Base-by-base conservation (phyloP, 768 basidiomycete species). In the Guyanaporus albipodus region DNA sequence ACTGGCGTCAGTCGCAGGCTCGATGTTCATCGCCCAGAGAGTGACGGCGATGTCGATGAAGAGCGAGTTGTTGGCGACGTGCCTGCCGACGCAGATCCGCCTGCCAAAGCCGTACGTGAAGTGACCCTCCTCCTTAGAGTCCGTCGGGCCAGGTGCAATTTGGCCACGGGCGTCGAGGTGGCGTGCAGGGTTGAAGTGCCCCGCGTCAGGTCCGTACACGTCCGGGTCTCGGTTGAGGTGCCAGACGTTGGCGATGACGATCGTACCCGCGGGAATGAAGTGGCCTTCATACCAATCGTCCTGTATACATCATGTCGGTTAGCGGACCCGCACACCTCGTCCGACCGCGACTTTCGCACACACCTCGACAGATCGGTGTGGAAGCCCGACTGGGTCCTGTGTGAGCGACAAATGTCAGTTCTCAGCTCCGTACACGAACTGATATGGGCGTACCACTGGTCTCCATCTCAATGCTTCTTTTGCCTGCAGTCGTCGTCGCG, bases 191-290 rank as follows among this genome's bases (percentile, higher is more conserved):
- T 62, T 61, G 55, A 77, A 77, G 32, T 67, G 60, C 22, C 58
- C 67, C n/a, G 74, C 72, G 32, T 73, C 70, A 2, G 61, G 40
- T 6, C 79, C 78, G 72, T 76, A 79, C 19, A 74, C 49, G 3
- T 49, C 58, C 19, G 60, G 54, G 4, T 71, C 69, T 11, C 61
- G 53, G 53, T 79, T 77, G 24, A 79, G 44, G 33, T 52, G 46
- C 50, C 50, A 54, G 35, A 54, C 42, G 17, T 54, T 54, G n/a
- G 50, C 19, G 12, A 54, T 33, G 35, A 46, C 32, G 31, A 33
- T 45, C 11, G 52, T 52, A n/a, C 52, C 60, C 15, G 55, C 55
- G 3, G 57, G 57, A 19, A 61, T 62, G n/a, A 50, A 53, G 46
- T 54, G 48, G 6, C 60, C 60, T 23, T 51, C 44, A 22, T 61